Percentiles rank a stretch among this genome's conserved stretches.
Conservation (phyloP, 306 rosid species). For the Vachellia pachyceras region DNA sequence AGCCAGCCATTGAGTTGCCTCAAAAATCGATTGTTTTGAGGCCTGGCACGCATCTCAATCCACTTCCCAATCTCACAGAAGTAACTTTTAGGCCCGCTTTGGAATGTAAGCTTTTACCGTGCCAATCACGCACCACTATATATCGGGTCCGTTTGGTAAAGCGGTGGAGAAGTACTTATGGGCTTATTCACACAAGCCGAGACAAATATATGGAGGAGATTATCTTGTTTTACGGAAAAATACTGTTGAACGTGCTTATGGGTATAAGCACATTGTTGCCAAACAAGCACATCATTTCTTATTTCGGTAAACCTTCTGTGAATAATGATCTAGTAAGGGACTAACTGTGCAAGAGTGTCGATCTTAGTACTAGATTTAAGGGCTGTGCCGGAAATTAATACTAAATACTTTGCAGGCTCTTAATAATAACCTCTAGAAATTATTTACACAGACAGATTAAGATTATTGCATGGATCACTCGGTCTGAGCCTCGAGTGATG, state of each 20-base stretch:
- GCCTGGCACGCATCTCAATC: not conserved
- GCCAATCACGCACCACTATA: conserved; percentile 10
- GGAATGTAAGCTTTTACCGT: conserved; percentile 30
- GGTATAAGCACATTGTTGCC: too few relatives aligned
- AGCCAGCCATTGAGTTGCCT: not conserved
- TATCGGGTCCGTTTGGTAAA: too few relatives aligned
- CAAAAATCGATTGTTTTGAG: conserved; percentile 4
- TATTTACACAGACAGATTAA: not conserved
- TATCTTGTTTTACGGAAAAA: too few relatives aligned
- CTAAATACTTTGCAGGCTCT: not conserved
- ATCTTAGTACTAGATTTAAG: not conserved
- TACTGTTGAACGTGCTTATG: too few relatives aligned
- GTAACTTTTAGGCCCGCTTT: not conserved
- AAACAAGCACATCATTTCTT: conserved; percentile 32
- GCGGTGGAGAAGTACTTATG: too few relatives aligned
- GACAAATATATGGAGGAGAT: too few relatives aligned
- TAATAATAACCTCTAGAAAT: not conserved
- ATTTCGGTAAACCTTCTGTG: conserved; percentile 14
- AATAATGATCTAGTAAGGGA: not conserved
- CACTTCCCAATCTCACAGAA: not conserved
- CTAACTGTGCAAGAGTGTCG: not conserved
- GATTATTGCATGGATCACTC: not conserved
- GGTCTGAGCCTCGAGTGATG: not conserved
- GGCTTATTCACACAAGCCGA: too few relatives aligned
- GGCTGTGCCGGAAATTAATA: not conserved